A percentile compares a stretch with the other conserved stretches of the same genome.
Evolutionary conservation across 257 asterid genomes (phyloP).

Genomic region (Ophiorrhiza pumila): DNA sequence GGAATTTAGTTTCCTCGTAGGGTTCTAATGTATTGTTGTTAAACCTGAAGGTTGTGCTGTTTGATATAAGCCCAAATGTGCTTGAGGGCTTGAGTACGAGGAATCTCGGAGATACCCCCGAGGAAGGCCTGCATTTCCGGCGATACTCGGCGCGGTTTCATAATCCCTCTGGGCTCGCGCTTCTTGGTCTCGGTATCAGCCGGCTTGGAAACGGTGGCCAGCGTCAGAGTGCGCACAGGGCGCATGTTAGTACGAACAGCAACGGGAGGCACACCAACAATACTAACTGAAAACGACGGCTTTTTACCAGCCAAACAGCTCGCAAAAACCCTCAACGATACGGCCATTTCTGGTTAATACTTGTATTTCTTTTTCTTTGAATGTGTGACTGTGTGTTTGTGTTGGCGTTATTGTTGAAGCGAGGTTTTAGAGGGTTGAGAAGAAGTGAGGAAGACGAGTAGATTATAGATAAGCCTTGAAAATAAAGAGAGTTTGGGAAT

Average conservation of each 20-base stretch:
- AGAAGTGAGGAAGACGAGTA: no score
- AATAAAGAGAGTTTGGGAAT: no score
- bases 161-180: conserved; percentile 73
- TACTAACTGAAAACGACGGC: conserved; percentile 27
- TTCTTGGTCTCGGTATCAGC: conserved; percentile 59
- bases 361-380: no score
- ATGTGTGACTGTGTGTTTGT: no score
- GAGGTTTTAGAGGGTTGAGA: neutral
- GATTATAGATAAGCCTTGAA: no score
- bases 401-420: no score
- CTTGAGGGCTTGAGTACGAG: conserved; percentile 71
- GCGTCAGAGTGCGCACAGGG: conserved; percentile 28
- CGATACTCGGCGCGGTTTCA: conserved; percentile 80
- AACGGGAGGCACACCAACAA: neutral
- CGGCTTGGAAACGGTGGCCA: conserved; percentile 54
- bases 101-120: conserved; percentile 74
- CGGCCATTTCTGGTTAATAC: conserved; percentile 41
- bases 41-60: conserved; percentile 74
- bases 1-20: no score
- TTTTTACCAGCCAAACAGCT: conserved; percentile 33
- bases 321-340: conserved; percentile 41
- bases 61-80: conserved; percentile 86
- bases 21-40: neutral
- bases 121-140: conserved; percentile 87
- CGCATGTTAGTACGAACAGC: conserved; percentile 31